Percentiles rank a stretch among this genome's conserved stretches.
These are phyloP conservation scores for Erysimum cheiri DNA, from an alignment of 441 rosid genomes.

Conservation along the genomic window DNA sequence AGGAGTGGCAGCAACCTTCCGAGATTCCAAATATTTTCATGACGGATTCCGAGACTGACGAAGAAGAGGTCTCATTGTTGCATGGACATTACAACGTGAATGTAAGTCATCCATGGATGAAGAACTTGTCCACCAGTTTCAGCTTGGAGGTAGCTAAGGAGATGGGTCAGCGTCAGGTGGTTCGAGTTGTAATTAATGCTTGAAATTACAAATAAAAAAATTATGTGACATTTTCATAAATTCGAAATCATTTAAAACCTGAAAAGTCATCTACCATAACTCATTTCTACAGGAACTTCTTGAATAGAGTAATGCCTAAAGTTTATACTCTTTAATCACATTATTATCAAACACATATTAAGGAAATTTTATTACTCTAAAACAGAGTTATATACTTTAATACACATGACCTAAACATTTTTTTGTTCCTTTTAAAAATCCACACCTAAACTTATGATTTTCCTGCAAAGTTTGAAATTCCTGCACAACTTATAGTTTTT, in stretches of 20 bases:
- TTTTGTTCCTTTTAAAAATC: not conserved
- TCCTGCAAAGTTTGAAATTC: not conserved
- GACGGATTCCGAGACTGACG: slow-evolving; percentile 40
- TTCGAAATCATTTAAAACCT: not conserved
- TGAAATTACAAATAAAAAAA: not conserved
- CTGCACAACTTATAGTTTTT: not conserved
- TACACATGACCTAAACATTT: not conserved
- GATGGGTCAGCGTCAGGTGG: slow-evolving; percentile 29
- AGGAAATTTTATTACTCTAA: not conserved
- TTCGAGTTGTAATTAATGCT: slow-evolving; percentile 28
- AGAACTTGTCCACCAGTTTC: slow-evolving; percentile 40
- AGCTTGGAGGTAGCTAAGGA: slow-evolving; percentile 48
- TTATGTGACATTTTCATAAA: slow-evolving; percentile 10
- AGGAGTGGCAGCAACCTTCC: slow-evolving; percentile 54
- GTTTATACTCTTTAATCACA: not conserved
- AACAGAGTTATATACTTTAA: not conserved
- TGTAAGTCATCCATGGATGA: slow-evolving; percentile 46
- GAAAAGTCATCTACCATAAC: not conserved
- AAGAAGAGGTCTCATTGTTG: slow-evolving; percentile 52
- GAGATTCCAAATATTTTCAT: not conserved
- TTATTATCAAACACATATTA: not conserved
- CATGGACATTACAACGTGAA: slow-evolving; percentile 63
- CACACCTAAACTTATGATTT: slow-evolving; percentile 5
- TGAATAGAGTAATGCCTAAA: not conserved
- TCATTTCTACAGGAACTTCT: not conserved